Evolutionary conservation across 495 filamentous ascomycete species (phyloP).

Genomic region (Evansstolkia leycettana): DNA sequence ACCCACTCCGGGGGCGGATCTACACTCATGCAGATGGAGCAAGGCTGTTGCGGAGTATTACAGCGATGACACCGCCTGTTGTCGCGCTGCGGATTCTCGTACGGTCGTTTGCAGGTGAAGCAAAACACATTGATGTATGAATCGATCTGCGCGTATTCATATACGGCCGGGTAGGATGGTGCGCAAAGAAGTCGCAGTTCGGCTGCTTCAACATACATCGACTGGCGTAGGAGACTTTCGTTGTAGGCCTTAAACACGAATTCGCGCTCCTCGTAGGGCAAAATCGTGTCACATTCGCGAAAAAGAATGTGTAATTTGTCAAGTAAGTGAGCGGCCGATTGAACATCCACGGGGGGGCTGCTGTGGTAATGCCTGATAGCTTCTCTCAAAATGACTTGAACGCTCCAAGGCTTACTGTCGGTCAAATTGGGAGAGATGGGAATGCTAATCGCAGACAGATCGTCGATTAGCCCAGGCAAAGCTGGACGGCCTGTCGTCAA

Average conservation of each 20-base stretch:
- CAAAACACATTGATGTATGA: conserved; percentile 35
- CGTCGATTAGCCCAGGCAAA: conserved; percentile 9
- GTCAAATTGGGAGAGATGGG: conserved; percentile 19
- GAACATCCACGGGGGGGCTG: conserved; percentile 27
- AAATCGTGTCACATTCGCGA: conserved; percentile 25
- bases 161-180: conserved; percentile 47
- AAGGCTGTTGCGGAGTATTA: conserved; percentile 29
- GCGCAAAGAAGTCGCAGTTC: conserved; percentile 56
- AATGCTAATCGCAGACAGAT: conserved; percentile 15
- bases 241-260: conserved; percentile 54
- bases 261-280: conserved; percentile 30
- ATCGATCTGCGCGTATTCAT: conserved; percentile 41
- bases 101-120: conserved; percentile 33
- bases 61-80: conserved; percentile 33
- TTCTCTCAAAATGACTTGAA: conserved; percentile 31
- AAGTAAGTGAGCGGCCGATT: conserved; percentile 35
- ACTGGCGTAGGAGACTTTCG: conserved; percentile 47
- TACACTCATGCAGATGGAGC: conserved; percentile 32
- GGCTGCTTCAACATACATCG: conserved; percentile 54
- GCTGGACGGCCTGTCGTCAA: conserved; percentile 2
- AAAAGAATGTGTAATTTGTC: conserved; percentile 32
- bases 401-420: conserved; percentile 34
- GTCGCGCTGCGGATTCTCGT: conserved; percentile 29
- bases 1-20: conserved; percentile 40
- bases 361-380: conserved; percentile 34